Percentiles rank a stretch among this genome's conserved stretches.
phyloP scores from a whole-genome alignment of 2,329 filamentous ascomycete genomes.

The Colletotrichum salicis region DNA sequence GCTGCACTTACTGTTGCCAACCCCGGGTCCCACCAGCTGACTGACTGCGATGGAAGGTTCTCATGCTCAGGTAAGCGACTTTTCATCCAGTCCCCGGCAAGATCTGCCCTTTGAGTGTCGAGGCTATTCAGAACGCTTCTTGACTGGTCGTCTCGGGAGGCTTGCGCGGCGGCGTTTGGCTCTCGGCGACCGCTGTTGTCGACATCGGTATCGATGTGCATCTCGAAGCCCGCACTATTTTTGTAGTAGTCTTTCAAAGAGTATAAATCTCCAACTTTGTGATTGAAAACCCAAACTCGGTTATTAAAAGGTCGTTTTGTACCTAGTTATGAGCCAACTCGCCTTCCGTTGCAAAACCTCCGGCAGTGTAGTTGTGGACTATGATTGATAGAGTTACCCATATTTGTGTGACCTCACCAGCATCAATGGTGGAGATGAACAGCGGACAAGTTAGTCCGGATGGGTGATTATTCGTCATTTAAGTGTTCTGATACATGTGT shows the following conservation, averaged over 20 bases:
- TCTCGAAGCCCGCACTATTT: not conserved
- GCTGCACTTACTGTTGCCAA: conserved; percentile 4
- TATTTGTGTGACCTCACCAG: not conserved
- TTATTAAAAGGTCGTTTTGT: not conserved
- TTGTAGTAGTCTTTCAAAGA: not conserved
- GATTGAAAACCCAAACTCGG: not conserved
- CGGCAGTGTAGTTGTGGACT: not conserved
- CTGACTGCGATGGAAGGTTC: conserved; percentile 15
- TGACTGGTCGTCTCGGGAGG: not conserved
- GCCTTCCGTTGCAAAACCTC: not conserved
- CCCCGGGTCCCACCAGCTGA: conserved; percentile 28
- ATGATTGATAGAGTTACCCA: conserved; percentile 5
- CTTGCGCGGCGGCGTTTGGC: not conserved
- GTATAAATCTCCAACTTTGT: too few species aligned
- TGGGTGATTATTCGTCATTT: not conserved
- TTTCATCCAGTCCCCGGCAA: conserved; percentile 8
- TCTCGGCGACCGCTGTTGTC: not conserved
- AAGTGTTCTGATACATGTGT: not conserved
- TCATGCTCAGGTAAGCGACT: conserved; percentile 9
- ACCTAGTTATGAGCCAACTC: not conserved
- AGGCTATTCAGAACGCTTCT: not conserved
- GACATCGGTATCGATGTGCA: not conserved
- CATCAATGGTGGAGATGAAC: not conserved
- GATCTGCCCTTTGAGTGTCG: not conserved
- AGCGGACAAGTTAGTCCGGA: conserved; percentile 20